A percentile compares a stretch with the other conserved stretches of the same genome.
Conservation (phyloP, 768 basidiomycete genomes). For the Macrolepiota dolichaula region DNA sequence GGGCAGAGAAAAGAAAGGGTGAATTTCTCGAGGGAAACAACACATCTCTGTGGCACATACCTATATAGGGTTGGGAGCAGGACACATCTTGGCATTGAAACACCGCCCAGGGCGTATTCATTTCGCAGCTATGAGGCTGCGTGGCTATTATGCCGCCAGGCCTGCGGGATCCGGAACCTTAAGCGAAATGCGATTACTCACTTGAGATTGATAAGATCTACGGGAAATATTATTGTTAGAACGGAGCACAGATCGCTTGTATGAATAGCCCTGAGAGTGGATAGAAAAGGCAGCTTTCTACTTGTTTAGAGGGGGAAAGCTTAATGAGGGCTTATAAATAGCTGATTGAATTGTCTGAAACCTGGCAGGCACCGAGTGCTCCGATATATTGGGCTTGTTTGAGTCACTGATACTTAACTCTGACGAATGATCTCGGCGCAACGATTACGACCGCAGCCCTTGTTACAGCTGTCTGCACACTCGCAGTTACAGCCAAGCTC, state of each 20-base stretch:
- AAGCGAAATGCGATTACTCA: not conserved
- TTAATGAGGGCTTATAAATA: not conserved
- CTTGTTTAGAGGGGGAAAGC: not conserved
- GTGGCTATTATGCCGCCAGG: conserved; percentile 6
- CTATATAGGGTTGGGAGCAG: not conserved
- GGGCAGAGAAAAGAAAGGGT: conserved; percentile 10
- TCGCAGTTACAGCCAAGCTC: not conserved
- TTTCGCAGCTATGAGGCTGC: not conserved
- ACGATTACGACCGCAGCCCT: not conserved
- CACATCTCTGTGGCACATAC: not conserved
- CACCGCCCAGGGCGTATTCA: not conserved
- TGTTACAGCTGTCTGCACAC: not conserved
- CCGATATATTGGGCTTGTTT: not conserved
- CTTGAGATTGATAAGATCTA: conserved; percentile 2
- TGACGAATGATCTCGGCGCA: not conserved
- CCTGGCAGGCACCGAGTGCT: conserved; percentile 9
- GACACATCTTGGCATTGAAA: not conserved
- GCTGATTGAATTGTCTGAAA: not conserved
- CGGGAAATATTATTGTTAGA: not conserved
- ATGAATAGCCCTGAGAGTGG: not conserved
- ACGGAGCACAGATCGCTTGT: not conserved
- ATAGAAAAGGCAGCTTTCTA: not conserved
- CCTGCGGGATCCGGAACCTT: conserved; percentile 3
- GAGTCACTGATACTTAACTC: not conserved
- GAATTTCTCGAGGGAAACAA: not conserved